Conservation (phyloP, 169 alveolate species). For the Cyclospora cayetanensis region DNA sequence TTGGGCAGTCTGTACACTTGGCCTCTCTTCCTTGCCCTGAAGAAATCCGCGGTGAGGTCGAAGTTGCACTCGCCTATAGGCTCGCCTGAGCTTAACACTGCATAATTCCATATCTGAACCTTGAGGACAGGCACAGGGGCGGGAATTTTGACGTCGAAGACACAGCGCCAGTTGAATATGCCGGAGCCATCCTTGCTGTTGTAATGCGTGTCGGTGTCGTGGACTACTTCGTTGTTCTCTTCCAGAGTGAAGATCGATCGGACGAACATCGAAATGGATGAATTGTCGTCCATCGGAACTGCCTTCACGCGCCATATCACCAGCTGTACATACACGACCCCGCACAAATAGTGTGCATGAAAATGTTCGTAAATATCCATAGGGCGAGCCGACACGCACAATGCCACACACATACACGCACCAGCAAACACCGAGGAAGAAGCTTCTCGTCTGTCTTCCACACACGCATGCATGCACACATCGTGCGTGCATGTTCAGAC, state of each 20-base stretch:
- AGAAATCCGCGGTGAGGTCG: slow-evolving; percentile 85
- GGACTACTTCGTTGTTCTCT: slow-evolving; percentile 78
- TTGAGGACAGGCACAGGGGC: slow-evolving; percentile 86
- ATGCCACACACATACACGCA: too few species aligned
- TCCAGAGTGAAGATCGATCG: slow-evolving; percentile 86
- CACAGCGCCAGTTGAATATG: slow-evolving; percentile 91
- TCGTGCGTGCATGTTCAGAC: too few species aligned
- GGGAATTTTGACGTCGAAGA: slow-evolving; percentile 87
- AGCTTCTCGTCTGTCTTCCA: too few species aligned
- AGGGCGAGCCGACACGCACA: too few species aligned
- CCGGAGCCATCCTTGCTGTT: slow-evolving; percentile 91
- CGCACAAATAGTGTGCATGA: too few species aligned
- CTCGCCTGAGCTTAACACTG: slow-evolving; percentile 82
- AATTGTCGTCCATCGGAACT: slow-evolving; percentile 85
- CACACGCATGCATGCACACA: too few species aligned
- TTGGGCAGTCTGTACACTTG: slow-evolving; percentile 82
- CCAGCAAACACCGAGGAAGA: background rate
- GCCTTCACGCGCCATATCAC: slow-evolving; percentile 91
- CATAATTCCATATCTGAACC: slow-evolving; percentile 84
- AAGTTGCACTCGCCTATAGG: slow-evolving; percentile 87
- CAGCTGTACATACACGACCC: too few species aligned
- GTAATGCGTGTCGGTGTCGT: slow-evolving; percentile 89
- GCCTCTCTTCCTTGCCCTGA: slow-evolving; percentile 82
- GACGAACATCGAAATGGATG: slow-evolving; percentile 87
- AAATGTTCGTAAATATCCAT: too few species aligned